Conservation (phyloP, 768 basidiomycete genomes). For the Fomitopsis pulvina region DNA sequence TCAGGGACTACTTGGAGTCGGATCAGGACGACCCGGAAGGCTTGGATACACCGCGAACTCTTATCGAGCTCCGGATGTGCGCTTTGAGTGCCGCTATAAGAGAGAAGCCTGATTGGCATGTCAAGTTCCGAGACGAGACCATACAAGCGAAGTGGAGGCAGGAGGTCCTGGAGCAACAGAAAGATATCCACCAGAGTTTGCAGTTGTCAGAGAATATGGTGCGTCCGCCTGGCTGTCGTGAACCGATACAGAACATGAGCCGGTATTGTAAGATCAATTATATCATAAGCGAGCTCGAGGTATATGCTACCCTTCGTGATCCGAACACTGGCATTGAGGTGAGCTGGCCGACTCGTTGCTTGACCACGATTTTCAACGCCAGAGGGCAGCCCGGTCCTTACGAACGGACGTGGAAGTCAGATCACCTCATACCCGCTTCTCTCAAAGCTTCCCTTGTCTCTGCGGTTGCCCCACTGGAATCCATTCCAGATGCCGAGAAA, state of each 20-base stretch:
- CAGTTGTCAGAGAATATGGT: slow-evolving; percentile 5
- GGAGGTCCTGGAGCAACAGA: slow-evolving; percentile 12
- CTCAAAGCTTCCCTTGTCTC: neutral
- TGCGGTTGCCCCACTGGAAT: slow-evolving; percentile 23
- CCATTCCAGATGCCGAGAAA: slow-evolving; percentile 27
- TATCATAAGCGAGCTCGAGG: slow-evolving; percentile 8
- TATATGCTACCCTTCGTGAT: slow-evolving; percentile 7
- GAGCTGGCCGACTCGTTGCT: neutral
- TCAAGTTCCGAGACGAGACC: slow-evolving; percentile 11
- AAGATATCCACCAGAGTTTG: slow-evolving; percentile 1
- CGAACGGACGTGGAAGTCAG: neutral
- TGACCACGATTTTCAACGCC: neutral
- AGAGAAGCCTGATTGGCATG: slow-evolving; percentile 13
- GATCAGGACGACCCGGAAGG: neutral
- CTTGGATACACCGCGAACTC: neutral
- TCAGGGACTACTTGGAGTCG: too few relatives aligned
- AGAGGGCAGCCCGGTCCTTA: neutral
- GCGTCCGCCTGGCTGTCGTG: neutral
- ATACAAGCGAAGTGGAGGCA: slow-evolving; percentile 9
- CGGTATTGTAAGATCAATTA: slow-evolving; percentile 4
- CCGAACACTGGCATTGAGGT: slow-evolving; percentile 9
- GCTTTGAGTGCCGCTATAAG: slow-evolving; percentile 1
- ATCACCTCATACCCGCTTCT: neutral
- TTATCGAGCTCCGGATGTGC: slow-evolving; percentile 10
- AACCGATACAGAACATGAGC: neutral